Percentiles rank a stretch among this genome's conserved stretches.
phyloP scores from a whole-genome alignment of 352 stramenopile species.

The Phytophthora pseudosyringae region DNA sequence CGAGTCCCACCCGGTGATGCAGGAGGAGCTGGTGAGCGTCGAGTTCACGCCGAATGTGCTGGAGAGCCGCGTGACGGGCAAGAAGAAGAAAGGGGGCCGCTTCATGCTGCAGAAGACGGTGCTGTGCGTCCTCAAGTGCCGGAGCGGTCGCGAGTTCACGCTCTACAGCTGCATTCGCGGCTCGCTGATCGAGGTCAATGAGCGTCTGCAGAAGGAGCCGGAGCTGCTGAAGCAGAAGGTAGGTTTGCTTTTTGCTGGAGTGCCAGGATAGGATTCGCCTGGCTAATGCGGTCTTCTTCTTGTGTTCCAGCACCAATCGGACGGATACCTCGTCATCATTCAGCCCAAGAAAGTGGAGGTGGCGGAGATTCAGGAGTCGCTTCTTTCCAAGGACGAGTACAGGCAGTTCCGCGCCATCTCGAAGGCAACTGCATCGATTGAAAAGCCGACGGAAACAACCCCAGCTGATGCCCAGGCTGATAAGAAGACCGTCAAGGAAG shows the following conservation, averaged over 20 bases:
- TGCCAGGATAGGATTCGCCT: not conserved
- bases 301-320: slow-evolving; percentile 56
- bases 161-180: slow-evolving; percentile 86
- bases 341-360: slow-evolving; percentile 84
- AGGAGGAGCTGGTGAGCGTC: slow-evolving; percentile 60
- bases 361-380: slow-evolving; percentile 81
- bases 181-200: slow-evolving; percentile 82
- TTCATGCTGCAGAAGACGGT: slow-evolving; percentile 76
- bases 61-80: slow-evolving; percentile 77
- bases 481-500: not conserved
- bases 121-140: slow-evolving; percentile 70
- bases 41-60: slow-evolving; percentile 73
- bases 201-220: slow-evolving; percentile 60
- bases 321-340: slow-evolving; percentile 84
- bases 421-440: slow-evolving; percentile 14
- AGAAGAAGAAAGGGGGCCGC: slow-evolving; percentile 89
- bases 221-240: slow-evolving; percentile 68
- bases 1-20: slow-evolving; percentile 70
- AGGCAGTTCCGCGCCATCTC: slow-evolving; percentile 65
- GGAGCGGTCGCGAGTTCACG: slow-evolving; percentile 62
- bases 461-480: not conserved
- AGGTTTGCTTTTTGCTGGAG: not conserved
- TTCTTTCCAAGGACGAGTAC: slow-evolving; percentile 84
- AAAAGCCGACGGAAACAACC: slow-evolving; percentile 3
- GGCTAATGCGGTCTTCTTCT: slow-evolving; percentile 2